Percentiles rank a stretch among this genome's conserved stretches.
Conservation (phyloP, 139 green algal genomes). For the Haematococcus lacustris region DNA sequence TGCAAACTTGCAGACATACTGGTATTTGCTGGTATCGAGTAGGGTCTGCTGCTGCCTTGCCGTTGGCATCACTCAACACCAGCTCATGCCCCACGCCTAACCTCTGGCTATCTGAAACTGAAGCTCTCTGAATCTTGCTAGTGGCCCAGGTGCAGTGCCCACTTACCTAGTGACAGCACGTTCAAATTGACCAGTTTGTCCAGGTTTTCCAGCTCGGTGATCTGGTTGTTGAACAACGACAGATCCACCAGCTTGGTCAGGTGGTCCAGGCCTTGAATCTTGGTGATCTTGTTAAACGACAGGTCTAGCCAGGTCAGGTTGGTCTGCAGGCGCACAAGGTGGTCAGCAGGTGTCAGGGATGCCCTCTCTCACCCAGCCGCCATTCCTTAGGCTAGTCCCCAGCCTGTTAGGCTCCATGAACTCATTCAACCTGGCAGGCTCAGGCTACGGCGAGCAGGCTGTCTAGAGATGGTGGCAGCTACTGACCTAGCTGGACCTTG, state of each 20-base stretch:
- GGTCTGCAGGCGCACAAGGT: conserved; percentile 20
- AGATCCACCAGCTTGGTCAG: conserved; percentile 69
- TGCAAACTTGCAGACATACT: background rate
- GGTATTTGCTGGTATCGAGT: background rate
- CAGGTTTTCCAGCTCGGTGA: conserved; percentile 58
- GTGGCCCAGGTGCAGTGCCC: background rate
- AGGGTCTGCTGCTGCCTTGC: background rate
- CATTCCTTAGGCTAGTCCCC: no score
- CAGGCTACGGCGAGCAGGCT: background rate
- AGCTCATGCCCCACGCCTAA: background rate
- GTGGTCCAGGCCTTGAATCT: conserved; percentile 67
- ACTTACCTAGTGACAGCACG: conserved; percentile 63
- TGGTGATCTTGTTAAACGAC: conserved; percentile 79
- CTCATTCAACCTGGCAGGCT: no score
- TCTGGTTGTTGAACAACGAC: conserved; percentile 79
- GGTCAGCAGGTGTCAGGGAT: background rate
- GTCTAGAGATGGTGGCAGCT: background rate
- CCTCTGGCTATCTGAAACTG: background rate
- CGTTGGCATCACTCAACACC: background rate
- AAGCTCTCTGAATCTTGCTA: background rate
- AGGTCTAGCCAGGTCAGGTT: conserved; percentile 75
- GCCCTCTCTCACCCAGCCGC: no score
- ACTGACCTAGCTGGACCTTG: background rate
- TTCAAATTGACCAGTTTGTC: conserved; percentile 55
- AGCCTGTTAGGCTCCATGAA: no score